These are phyloP conservation scores for Solanum phureja DNA, from an alignment of 257 asterid species.

Conservation along the genomic window DNA sequence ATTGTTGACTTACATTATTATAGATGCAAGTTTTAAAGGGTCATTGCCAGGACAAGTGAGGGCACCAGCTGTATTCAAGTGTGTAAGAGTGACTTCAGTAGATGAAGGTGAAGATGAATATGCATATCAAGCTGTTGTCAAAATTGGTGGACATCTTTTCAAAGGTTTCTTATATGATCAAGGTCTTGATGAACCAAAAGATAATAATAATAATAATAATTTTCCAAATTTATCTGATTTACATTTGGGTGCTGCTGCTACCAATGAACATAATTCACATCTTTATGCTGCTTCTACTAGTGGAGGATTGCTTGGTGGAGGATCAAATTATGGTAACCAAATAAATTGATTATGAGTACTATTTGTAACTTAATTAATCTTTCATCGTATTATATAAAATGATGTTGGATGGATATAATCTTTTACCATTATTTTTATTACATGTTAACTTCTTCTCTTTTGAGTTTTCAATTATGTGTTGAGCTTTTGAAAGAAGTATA, in stretches of 20 bases:
- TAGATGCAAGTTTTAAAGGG: conserved; percentile 41
- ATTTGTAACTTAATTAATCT: background rate
- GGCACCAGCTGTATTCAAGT: conserved; percentile 70
- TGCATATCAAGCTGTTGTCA: conserved; percentile 65
- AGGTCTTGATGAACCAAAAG: conserved; percentile 31
- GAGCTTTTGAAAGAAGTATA: background rate
- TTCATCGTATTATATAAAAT: background rate
- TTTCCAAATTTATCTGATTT: conserved; percentile 53
- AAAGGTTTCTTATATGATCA: conserved; percentile 70
- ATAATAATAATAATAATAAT: background rate
- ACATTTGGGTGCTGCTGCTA: conserved; percentile 40
- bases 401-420: background rate
- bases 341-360: conserved; percentile 21
- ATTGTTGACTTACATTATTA: background rate
- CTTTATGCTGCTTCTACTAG: conserved; percentile 22
- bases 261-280: conserved; percentile 20
- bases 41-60: conserved; percentile 65
- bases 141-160: conserved; percentile 76
- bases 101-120: conserved; percentile 74
- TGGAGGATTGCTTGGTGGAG: conserved; percentile 52
- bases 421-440: background rate
- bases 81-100: conserved; percentile 52
- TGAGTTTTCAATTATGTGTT: background rate
- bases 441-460: background rate
- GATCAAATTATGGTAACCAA: conserved; percentile 20